These are phyloP conservation scores for Saccharomyces pastorianus DNA, from an alignment of 1,139 yeast genomes.

Conservation along the genomic window DNA sequence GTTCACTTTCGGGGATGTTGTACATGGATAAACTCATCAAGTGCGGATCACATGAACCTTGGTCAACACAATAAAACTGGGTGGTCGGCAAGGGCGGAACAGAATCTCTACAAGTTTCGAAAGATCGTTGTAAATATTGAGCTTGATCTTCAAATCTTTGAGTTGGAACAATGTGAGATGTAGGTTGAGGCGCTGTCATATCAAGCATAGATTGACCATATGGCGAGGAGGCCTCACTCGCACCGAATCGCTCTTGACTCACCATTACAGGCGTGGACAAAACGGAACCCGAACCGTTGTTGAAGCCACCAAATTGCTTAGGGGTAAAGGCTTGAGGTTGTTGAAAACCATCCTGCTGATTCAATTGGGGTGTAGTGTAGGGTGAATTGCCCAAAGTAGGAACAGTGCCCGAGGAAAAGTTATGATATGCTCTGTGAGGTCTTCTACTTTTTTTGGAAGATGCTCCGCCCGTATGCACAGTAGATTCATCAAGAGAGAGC, in stretches of 20 bases:
- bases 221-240: slow-evolving; percentile 11
- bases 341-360: slow-evolving; percentile 2
- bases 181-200: slow-evolving; percentile 10
- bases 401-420: slow-evolving; percentile 9
- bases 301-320: neutral
- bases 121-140: slow-evolving; percentile 41
- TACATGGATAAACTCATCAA: slow-evolving; percentile 76
- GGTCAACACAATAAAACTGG: slow-evolving; percentile 63
- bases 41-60: slow-evolving; percentile 77
- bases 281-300: slow-evolving; percentile 6
- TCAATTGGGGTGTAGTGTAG: slow-evolving; percentile 1
- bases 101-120: slow-evolving; percentile 64
- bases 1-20: slow-evolving; percentile 71
- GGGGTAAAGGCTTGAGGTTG: neutral
- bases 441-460: slow-evolving; percentile 14
- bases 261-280: slow-evolving; percentile 1
- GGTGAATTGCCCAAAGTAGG: slow-evolving; percentile 1
- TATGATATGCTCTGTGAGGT: slow-evolving; percentile 25
- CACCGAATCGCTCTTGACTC: slow-evolving; percentile 5
- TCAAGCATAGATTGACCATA: slow-evolving; percentile 5
- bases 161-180: slow-evolving; percentile 44
- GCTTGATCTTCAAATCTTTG: slow-evolving; percentile 50
- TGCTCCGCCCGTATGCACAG: slow-evolving; percentile 2
- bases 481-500: slow-evolving; percentile 13
- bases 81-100: slow-evolving; percentile 80